Evolutionary conservation across 306 rosid species (phyloP).

Genomic region (Vigna angularis): DNA sequence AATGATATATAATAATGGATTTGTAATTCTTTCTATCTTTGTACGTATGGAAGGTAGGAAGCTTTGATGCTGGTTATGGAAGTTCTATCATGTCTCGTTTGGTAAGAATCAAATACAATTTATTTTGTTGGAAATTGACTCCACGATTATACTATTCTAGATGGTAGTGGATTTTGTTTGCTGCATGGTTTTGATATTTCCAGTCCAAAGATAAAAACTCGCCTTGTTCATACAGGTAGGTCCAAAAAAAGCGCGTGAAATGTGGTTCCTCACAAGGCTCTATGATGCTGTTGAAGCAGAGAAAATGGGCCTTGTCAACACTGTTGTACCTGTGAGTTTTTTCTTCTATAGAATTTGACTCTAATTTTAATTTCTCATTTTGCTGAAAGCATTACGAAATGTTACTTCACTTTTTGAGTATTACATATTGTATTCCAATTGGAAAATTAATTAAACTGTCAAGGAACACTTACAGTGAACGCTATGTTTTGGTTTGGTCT

Average conservation of each 20-base stretch:
- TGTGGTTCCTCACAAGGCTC: slow-evolving; percentile 91
- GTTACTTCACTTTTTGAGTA: background rate
- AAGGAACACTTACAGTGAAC: background rate
- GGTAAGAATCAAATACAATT: slow-evolving; percentile 54
- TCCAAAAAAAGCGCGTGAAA: slow-evolving; percentile 88
- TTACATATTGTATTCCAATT: background rate
- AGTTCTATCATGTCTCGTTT: slow-evolving; percentile 94
- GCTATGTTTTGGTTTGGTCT: slow-evolving; percentile 39
- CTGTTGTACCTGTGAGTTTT: slow-evolving; percentile 77
- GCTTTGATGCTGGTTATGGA: slow-evolving; percentile 99
- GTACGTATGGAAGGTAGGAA: slow-evolving; percentile 73
- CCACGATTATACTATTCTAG: slow-evolving; percentile 2
- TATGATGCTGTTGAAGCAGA: slow-evolving; percentile 90
- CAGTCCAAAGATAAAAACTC: background rate
- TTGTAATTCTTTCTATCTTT: slow-evolving; percentile 8
- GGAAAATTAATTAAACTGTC: background rate
- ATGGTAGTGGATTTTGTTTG: slow-evolving; percentile 7
- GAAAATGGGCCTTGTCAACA: slow-evolving; percentile 93
- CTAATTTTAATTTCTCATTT: background rate
- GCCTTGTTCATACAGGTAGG: slow-evolving; percentile 62
- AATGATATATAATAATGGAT: background rate
- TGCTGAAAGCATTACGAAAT: background rate
- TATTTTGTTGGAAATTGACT: slow-evolving; percentile 17
- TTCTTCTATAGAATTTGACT: background rate
- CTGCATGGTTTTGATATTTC: slow-evolving; percentile 12